Evolutionary conservation across 108 stramenopile species (phyloP).

Genomic region (Fragilaria radians): DNA sequence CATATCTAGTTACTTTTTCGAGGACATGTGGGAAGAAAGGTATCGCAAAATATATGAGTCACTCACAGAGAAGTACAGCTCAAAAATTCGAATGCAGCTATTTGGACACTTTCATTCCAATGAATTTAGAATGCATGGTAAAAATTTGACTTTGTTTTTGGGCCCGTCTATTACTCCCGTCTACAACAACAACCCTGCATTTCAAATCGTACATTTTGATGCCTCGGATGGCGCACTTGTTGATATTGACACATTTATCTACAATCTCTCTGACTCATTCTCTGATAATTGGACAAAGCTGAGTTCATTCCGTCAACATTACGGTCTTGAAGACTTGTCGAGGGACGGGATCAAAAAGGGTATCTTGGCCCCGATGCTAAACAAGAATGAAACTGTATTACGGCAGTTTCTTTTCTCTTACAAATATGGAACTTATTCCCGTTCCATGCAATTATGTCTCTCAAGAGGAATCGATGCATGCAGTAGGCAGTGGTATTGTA

Average conservation of each 20-base stretch:
- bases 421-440: neutral
- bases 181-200: conserved; percentile 60
- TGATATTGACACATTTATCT: conserved; percentile 25
- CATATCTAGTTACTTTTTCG: conserved; percentile 49
- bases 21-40: conserved; percentile 50
- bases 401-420: neutral
- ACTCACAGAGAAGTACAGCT: conserved; percentile 27
- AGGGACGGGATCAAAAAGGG: neutral
- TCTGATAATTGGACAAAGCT: neutral
- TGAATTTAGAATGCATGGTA: conserved; percentile 56
- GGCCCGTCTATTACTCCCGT: conserved; percentile 50
- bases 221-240: conserved; percentile 5
- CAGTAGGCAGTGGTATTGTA: neutral
- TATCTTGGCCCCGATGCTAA: neutral
- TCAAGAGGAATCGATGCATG: neutral
- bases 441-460: neutral
- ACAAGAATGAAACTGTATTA: neutral
- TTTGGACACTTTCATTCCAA: conserved; percentile 72
- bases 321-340: neutral
- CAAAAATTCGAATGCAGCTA: conserved; percentile 37
- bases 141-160: conserved; percentile 27
- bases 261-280: conserved; percentile 7
- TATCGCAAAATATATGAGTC: conserved; percentile 35
- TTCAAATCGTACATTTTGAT: conserved; percentile 43
- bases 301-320: neutral